Percentiles rank a stretch among this genome's conserved stretches.
phyloP scores from a whole-genome alignment of 2,329 filamentous ascomycete species.

The Dothistroma septosporum region DNA sequence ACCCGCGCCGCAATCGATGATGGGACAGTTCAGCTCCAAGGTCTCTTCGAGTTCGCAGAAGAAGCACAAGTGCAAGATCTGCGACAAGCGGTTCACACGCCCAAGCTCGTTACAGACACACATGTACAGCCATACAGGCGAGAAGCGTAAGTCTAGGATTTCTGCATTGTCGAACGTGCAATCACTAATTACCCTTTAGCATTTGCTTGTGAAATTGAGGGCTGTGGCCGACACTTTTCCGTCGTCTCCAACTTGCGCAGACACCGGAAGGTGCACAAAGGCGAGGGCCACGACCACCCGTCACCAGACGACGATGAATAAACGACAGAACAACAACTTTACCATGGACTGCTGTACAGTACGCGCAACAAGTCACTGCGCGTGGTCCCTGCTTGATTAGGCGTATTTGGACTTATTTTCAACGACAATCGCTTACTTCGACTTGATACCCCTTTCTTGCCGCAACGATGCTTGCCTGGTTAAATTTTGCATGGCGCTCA shows the following conservation, averaged over 20 bases:
- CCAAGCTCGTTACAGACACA: constrained; percentile 94
- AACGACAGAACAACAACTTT: not conserved
- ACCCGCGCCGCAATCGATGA: constrained; percentile 92
- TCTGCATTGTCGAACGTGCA: constrained; percentile 2
- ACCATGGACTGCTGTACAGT: constrained; percentile 13
- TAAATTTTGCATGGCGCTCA: constrained; percentile 18
- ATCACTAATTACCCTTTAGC: constrained; percentile 51
- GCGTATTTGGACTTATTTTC: constrained; percentile 21
- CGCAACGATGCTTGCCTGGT: constrained; percentile 14
- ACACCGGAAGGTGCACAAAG: constrained; percentile 94
- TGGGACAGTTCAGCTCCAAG: constrained; percentile 97
- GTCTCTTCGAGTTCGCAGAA: constrained; percentile 93
- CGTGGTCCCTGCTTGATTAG: not conserved
- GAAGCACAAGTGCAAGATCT: constrained; percentile 99
- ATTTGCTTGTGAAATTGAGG: constrained; percentile 89
- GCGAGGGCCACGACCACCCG: constrained; percentile 51
- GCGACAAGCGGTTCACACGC: constrained; percentile 93
- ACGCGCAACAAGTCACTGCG: constrained; percentile 3
- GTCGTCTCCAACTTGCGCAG: constrained; percentile 93
- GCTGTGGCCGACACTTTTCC: constrained; percentile 92
- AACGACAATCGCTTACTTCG: constrained; percentile 33
- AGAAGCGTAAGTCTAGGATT: constrained; percentile 73
- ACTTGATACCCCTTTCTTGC: constrained; percentile 32
- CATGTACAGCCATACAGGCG: constrained; percentile 97
- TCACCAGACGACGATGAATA: constrained; percentile 46